These are phyloP conservation scores for Sphaerulina populicola DNA, from an alignment of 2,329 filamentous ascomycete genomes.

Conservation along the genomic window DNA sequence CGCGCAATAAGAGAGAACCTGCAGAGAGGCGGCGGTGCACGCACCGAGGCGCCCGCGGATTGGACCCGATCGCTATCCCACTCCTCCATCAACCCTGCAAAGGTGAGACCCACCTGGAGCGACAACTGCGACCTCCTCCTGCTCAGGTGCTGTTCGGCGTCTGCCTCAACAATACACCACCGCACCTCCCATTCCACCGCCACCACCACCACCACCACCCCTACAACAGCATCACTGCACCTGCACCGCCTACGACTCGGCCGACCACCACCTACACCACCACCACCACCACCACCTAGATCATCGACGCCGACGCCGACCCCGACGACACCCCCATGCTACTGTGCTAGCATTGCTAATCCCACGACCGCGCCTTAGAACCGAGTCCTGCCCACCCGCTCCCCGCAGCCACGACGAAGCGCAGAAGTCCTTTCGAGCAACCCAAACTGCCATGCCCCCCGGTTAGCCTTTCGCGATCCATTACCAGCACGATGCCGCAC, in stretches of 20 bases:
- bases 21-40: neutral
- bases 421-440: constrained; percentile 12
- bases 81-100: neutral
- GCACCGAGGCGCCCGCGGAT: neutral
- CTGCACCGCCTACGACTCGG: neutral
- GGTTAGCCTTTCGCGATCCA: constrained; percentile 11
- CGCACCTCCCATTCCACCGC: neutral
- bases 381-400: neutral
- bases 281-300: neutral
- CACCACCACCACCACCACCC: too few species aligned
- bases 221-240: neutral
- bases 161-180: neutral
- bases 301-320: neutral
- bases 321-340: neutral
- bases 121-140: neutral
- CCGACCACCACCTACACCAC: neutral
- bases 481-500: constrained; percentile 22
- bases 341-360: neutral
- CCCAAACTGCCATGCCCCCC: constrained; percentile 18
- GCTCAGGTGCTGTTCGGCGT: neutral
- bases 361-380: neutral
- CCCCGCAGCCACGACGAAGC: constrained; percentile 18
- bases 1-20: neutral
- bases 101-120: neutral
- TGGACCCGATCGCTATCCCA: neutral